Evolutionary conservation across 2,329 filamentous ascomycete species (phyloP).

Genomic region (Colletotrichum viniferum): DNA sequence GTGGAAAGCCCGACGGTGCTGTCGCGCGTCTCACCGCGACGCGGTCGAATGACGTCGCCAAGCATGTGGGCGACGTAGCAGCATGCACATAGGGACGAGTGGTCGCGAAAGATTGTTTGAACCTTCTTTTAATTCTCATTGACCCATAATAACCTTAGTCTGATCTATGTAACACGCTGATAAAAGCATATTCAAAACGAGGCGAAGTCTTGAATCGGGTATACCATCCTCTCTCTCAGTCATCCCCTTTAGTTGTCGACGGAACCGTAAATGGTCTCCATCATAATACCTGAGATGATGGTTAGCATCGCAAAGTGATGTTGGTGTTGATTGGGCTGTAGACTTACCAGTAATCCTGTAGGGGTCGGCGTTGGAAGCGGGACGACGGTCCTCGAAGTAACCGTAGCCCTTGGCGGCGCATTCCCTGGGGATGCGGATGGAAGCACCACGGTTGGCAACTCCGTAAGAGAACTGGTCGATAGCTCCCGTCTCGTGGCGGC

Average conservation of each 20-base stretch:
- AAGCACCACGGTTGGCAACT: constrained; percentile 93
- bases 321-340: not conserved
- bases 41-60: not conserved
- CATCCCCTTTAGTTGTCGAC: constrained; percentile 15
- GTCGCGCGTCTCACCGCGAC: not conserved
- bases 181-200: constrained; percentile 22
- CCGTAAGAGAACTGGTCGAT: constrained; percentile 95
- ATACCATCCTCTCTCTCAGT: constrained; percentile 10
- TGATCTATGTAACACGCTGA: constrained; percentile 22
- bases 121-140: constrained; percentile 13
- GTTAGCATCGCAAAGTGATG: not conserved
- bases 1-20: not conserved
- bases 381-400: constrained; percentile 88
- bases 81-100: not conserved
- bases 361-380: constrained; percentile 66
- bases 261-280: constrained; percentile 23
- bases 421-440: constrained; percentile 89
- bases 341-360: constrained; percentile 23
- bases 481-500: constrained; percentile 89
- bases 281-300: constrained; percentile 4
- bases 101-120: not conserved
- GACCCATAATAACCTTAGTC: constrained; percentile 18
- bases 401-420: constrained; percentile 87
- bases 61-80: not conserved
- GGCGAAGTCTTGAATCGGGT: constrained; percentile 15